Base-by-base conservation (phyloP, 805 yeast genomes). In the Lachancea dasiensis region DNA sequence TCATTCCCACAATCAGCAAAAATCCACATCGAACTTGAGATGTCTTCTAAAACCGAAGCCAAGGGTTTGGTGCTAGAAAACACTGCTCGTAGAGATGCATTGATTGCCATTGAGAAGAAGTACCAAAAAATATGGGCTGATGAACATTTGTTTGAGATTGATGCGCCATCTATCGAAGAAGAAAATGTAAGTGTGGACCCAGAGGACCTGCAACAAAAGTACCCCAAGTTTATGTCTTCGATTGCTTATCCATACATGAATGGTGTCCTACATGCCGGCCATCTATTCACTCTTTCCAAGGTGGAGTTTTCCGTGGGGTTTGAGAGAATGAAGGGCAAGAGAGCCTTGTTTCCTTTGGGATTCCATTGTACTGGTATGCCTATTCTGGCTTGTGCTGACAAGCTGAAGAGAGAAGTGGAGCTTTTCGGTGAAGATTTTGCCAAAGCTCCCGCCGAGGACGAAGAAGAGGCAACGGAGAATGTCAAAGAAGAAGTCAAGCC, bases 321-420 rank as follows among this genome's bases (percentile, higher is more conserved):
- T 58, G 95, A 92, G 69, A 79, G 97, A 67, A 83, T 92, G 90
- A 74, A 74, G 56, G 97, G 97, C 49, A 86, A 82, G 65, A 75
- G 83, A 52, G 95, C 96, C 25, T 69, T 89, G 44, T 92, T 86
- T 68, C 97, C 98, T 36, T 73, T 92, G 41, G 98, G 98, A 34
- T 92, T 90, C 81, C 98, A 92, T 67, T 92, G 98, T 75, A 92
- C 98, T 24, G 98, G 98, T 72, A 83, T 92, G 96, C 97, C 98
- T 38, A 92, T 92, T 61, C 73, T 78, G 60, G 90, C 97, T 20
- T 75, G 95, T 55, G 97, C 98, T 34, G 98, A 90, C 67, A 90
- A 92, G 67, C 73, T 92, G 58, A 77, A 77, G 58, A 79, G 98
- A 63, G 98, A 92, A 70, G 71, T 89, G 42, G 97, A 92, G 67